A percentile compares a stretch with the other conserved stretches of the same genome.
Evolutionary conservation across 2,329 filamentous ascomycete genomes (phyloP).

Genomic region (Parafenestella ontariensis): DNA sequence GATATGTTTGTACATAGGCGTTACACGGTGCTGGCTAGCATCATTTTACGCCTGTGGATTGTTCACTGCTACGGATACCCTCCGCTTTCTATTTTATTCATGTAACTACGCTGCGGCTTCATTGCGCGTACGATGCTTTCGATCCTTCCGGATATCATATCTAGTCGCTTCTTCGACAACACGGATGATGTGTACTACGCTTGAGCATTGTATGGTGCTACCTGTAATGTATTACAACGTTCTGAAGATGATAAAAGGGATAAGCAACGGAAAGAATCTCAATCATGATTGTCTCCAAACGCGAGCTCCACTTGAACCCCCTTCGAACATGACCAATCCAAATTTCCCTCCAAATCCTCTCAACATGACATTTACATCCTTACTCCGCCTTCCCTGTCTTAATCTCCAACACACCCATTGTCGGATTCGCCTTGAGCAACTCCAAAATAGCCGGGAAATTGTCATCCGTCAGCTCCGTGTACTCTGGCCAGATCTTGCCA

Average conservation of each 20-base stretch:
- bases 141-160: background rate
- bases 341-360: too few species aligned
- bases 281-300: background rate
- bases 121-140: background rate
- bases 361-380: too few species aligned
- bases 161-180: background rate
- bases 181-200: background rate
- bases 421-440: constrained; percentile 31
- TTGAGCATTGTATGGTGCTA: background rate
- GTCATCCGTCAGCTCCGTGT: constrained; percentile 42
- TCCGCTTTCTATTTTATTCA: constrained; percentile 25
- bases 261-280: background rate
- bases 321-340: too few species aligned
- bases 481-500: constrained; percentile 44
- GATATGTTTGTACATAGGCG: background rate
- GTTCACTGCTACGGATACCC: constrained; percentile 33
- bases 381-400: constrained; percentile 39
- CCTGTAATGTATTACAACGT: background rate
- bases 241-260: too few species aligned
- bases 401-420: constrained; percentile 43
- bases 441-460: constrained; percentile 39
- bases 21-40: constrained; percentile 23
- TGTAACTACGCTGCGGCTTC: background rate
- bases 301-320: background rate
- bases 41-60: constrained; percentile 18